Evolutionary conservation across 2,329 filamentous ascomycete genomes (phyloP).

Genomic region (Paraphoma chrysanthemicola): DNA sequence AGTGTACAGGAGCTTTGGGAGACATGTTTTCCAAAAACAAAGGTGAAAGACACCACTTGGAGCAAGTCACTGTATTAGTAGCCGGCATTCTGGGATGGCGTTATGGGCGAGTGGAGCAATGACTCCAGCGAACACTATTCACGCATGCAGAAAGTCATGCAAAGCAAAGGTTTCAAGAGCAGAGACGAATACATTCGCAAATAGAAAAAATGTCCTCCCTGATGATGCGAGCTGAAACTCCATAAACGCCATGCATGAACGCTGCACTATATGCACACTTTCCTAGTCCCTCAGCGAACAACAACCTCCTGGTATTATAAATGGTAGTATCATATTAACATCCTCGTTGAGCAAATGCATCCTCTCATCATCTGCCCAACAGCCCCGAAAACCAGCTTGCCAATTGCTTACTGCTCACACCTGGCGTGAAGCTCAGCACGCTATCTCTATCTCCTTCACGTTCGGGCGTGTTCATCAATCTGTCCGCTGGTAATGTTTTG

Average conservation of each 20-base stretch:
- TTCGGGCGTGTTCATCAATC: conserved; percentile 1
- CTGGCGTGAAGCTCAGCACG: conserved; percentile 32
- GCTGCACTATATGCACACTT: conserved; percentile 8
- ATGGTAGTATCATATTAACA: neutral
- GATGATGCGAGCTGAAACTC: neutral
- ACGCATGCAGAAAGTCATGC: neutral
- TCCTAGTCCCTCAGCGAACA: neutral
- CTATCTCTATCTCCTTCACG: conserved; percentile 9
- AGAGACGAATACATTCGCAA: neutral
- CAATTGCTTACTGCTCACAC: conserved; percentile 36
- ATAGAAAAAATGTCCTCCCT: neutral
- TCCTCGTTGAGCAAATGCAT: neutral
- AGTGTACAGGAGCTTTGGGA: neutral
- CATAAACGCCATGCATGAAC: conserved; percentile 17
- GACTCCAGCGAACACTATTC: neutral
- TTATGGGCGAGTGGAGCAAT: neutral
- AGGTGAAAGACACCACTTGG: neutral
- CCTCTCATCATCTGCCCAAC: conserved; percentile 27
- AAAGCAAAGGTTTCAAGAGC: neutral
- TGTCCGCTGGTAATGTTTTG: conserved; percentile 18
- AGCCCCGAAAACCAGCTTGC: conserved; percentile 42
- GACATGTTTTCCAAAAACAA: neutral
- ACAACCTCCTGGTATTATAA: neutral
- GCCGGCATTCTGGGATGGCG: neutral
- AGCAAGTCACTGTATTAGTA: neutral